A percentile compares a stretch with the other conserved stretches of the same genome.
phyloP scores from a whole-genome alignment of 1,284 basidiomycete genomes.

The Schizophyllum commune region DNA sequence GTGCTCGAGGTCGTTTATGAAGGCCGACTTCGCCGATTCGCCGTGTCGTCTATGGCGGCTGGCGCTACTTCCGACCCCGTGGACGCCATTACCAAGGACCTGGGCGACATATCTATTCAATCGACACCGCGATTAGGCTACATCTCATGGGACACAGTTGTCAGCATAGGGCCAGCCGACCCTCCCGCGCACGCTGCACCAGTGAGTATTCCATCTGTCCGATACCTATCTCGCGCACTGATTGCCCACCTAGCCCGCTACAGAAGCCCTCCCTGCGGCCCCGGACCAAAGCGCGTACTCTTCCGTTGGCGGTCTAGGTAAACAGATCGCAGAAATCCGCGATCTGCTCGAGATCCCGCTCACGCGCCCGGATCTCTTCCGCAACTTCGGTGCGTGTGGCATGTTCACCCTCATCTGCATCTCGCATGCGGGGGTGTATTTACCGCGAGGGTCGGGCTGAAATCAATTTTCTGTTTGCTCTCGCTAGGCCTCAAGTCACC shows the following conservation, averaged over 20 bases:
- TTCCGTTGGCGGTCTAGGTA: slow-evolving; percentile 81
- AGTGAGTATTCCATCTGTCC: not conserved
- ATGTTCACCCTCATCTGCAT: slow-evolving; percentile 2
- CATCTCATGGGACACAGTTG: slow-evolving; percentile 54
- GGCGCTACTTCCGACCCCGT: slow-evolving; percentile 18
- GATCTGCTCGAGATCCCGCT: slow-evolving; percentile 95
- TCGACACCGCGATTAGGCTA: slow-evolving; percentile 39
- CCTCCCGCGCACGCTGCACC: slow-evolving; percentile 11
- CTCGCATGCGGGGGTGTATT: not conserved
- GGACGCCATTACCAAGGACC: slow-evolving; percentile 17
- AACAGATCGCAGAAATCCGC: slow-evolving; percentile 84
- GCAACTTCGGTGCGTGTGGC: slow-evolving; percentile 63
- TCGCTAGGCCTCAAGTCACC: slow-evolving; percentile 76
- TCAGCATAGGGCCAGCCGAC: slow-evolving; percentile 28
- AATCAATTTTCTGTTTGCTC: slow-evolving; percentile 5
- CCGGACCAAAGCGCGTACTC: slow-evolving; percentile 51
- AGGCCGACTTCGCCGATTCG: slow-evolving; percentile 45
- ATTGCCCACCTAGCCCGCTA: slow-evolving; percentile 10
- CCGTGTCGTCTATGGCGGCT: slow-evolving; percentile 38
- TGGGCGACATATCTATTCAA: slow-evolving; percentile 38
- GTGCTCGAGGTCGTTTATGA: slow-evolving; percentile 60
- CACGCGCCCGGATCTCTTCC: slow-evolving; percentile 84
- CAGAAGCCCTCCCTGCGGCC: slow-evolving; percentile 7
- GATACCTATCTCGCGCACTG: not conserved
- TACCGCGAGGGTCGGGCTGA: not conserved